Evolutionary conservation across 495 filamentous ascomycete genomes (phyloP), one percentile per base, ranked within the genome.

Genomic region (Pyrenula massariospora): DNA sequence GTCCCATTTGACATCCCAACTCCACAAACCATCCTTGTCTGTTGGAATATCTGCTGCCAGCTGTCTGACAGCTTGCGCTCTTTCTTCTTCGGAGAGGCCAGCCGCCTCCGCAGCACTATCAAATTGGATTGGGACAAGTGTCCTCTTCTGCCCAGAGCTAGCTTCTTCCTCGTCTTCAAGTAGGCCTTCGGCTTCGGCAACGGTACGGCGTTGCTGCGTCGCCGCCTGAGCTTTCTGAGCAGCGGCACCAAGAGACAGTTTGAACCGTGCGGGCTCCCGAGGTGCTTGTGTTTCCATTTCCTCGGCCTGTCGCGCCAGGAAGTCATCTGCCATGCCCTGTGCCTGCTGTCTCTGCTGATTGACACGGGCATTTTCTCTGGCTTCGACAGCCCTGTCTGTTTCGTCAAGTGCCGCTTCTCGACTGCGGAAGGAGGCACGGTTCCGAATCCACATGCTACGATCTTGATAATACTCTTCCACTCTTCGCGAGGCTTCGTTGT

Each of bases 1-100:
- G 25, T 95, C 87, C 92, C 91, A 99, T 60, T 91, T 87, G 71
- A 99, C 82, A 25, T 84, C 77, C 89, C 89, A 97, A 3, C 81
- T 81, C 88, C 91, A 99, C 22, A 99, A 76, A 11, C 89, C 92
- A 10, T 87, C 83, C 62, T 86, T 88, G 65, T 91, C 85, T 25
- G 81, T 85, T 0, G 93, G 93, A 61, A 99, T 97, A 65, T 96
- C 90, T 50, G 84, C 80, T 0, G 91, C 93, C 53, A 99, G 71
- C 54, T 91, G 84, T 55, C 84, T 78, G 2, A 86, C 84, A 10
- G 86, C 84, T 63, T 90, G 84, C 24, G 84, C 83, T 19, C 89
- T 77, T 63, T 97, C 92, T 66, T 94, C 89, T 25, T 94, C 87
- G 12, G 87, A 75, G 64, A 96, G 83, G 23, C 81, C 80, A 36